Conservation (phyloP, 1,284 basidiomycete genomes). For the Acaromyces ingoldii region DNA sequence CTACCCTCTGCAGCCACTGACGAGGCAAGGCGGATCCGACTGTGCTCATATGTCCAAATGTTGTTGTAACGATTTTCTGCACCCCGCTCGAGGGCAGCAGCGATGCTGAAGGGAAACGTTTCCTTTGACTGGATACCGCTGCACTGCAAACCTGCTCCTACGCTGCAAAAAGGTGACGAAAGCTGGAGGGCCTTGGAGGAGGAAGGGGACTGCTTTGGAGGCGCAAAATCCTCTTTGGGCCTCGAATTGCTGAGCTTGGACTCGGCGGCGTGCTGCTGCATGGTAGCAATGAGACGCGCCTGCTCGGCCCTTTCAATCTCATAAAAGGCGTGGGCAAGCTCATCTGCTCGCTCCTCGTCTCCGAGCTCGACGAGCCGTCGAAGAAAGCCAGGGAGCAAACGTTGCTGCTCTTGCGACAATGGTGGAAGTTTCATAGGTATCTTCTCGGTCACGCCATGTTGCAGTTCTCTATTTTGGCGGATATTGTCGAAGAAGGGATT, state of each 20-base stretch:
- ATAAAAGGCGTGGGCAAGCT: constrained; percentile 85
- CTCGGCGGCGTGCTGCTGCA: constrained; percentile 74
- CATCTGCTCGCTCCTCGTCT: constrained; percentile 64
- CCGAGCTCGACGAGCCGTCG: constrained; percentile 61
- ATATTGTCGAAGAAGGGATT: constrained; percentile 72
- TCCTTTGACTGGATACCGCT: not conserved
- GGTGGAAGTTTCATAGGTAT: constrained; percentile 39
- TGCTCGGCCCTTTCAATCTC: constrained; percentile 85
- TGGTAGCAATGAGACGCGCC: constrained; percentile 76
- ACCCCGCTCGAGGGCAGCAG: constrained; percentile 90
- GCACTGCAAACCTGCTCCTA: not conserved
- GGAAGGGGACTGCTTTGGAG: not conserved
- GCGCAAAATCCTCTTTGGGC: not conserved
- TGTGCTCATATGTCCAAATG: constrained; percentile 94
- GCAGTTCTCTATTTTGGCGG: constrained; percentile 86
- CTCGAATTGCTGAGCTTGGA: constrained; percentile 9
- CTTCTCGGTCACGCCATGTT: constrained; percentile 62
- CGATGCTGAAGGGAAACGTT: constrained; percentile 81
- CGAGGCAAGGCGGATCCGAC: constrained; percentile 35
- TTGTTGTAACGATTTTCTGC: constrained; percentile 80
- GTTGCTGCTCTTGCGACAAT: constrained; percentile 17
- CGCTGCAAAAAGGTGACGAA: not conserved
- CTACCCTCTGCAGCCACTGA: not conserved
- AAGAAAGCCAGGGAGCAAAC: constrained; percentile 73
- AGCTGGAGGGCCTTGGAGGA: not conserved